Percentiles rank a stretch among this genome's conserved stretches.
These are phyloP conservation scores for Heliamphora pulchella DNA, from an alignment of 179 eudicot species.

Conservation along the genomic window DNA sequence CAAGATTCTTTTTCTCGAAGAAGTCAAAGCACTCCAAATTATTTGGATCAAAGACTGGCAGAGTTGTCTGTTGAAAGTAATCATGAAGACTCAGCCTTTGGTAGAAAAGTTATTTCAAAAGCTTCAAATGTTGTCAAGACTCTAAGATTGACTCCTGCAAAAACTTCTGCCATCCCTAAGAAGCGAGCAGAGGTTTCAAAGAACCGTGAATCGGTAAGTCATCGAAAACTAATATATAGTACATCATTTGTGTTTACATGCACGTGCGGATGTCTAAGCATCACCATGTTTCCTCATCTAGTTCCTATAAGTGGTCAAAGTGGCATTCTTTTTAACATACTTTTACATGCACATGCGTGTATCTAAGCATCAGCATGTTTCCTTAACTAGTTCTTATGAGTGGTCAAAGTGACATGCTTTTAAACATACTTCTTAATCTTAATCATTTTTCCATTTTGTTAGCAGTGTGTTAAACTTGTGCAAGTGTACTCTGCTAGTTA, in stretches of 20 bases:
- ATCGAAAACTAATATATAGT: neutral
- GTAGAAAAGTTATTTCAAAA: slow-evolving; percentile 44
- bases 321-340: neutral
- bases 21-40: slow-evolving; percentile 29
- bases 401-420: neutral
- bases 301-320: neutral
- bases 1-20: slow-evolving; percentile 39
- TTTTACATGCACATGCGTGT: neutral
- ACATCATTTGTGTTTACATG: neutral
- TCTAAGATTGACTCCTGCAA: slow-evolving; percentile 45
- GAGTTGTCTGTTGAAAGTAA: slow-evolving; percentile 48
- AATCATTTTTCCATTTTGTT: neutral
- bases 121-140: slow-evolving; percentile 29
- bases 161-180: slow-evolving; percentile 46
- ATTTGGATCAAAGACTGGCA: slow-evolving; percentile 30
- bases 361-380: neutral
- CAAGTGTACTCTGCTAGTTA: neutral
- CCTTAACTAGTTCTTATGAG: neutral
- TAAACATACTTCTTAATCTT: neutral
- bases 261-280: neutral
- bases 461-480: neutral
- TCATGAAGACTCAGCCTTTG: slow-evolving; percentile 40
- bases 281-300: neutral
- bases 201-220: slow-evolving; percentile 56
- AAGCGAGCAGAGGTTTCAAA: slow-evolving; percentile 52